These are phyloP conservation scores for Larix sibirica DNA, from an alignment of 83 land plant species.

Conservation along the genomic window DNA sequence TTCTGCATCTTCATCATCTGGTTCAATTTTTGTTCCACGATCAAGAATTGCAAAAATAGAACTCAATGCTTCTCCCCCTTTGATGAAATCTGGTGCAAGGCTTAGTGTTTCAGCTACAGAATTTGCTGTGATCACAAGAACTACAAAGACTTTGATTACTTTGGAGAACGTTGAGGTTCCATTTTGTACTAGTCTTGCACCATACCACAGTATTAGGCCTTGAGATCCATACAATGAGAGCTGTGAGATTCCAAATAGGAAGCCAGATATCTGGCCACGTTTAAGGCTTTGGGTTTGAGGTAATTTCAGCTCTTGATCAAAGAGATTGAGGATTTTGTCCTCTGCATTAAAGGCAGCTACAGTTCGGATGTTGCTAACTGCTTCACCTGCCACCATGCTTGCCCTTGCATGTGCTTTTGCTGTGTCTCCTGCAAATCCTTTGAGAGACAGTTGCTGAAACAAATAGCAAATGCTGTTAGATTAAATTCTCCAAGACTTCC, in stretches of 20 bases:
- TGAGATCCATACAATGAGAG: conserved; percentile 64
- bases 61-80: conserved; percentile 71
- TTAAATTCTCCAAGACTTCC: background rate
- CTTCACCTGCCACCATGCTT: conserved; percentile 87
- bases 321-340: conserved; percentile 64
- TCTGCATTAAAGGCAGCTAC: conserved; percentile 88
- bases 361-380: conserved; percentile 77
- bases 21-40: conserved; percentile 60
- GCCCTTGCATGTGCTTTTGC: conserved; percentile 82
- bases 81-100: conserved; percentile 74
- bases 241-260: conserved; percentile 78
- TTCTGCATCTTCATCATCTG: conserved; percentile 72
- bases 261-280: conserved; percentile 70
- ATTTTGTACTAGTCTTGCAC: conserved; percentile 58
- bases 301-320: conserved; percentile 50
- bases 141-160: conserved; percentile 77
- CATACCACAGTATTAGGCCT: conserved; percentile 81
- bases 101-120: conserved; percentile 83
- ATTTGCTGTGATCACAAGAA: conserved; percentile 72
- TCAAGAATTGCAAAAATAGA: conserved; percentile 75
- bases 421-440: conserved; percentile 82
- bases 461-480: background rate
- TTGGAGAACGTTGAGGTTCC: conserved; percentile 65
- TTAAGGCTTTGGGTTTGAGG: conserved; percentile 53
- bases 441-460: conserved; percentile 72